Evolutionary conservation across 2,329 filamentous ascomycete species (phyloP), one percentile per base, ranked within the genome.

Genomic region (Thelonectria blattea): DNA sequence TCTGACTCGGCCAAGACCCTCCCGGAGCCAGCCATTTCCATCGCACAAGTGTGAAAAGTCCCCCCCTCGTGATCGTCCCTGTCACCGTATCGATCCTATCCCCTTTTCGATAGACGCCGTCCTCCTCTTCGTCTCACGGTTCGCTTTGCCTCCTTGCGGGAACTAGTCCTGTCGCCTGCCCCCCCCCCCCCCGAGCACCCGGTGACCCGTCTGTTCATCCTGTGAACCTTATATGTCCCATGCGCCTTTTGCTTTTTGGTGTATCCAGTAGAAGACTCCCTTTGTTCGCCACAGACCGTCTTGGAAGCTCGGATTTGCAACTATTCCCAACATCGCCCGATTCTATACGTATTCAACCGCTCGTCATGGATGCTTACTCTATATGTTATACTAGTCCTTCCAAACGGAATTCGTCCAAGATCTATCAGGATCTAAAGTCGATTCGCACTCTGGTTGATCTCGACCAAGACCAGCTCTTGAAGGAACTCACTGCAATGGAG

Each of bases 321-420:
- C 45, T 47, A 53, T 58, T 30, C 50, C 37, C 47, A 49, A 45
- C 18, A 43, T 18, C 43, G n/a, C 18, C 30, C 18, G n/a, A 8
- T 39, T 43, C 46, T 42, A 37, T 55, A 54, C 58, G 45, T 34
- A 18, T 30, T 49, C 48, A 17, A 43, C 18, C 59, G 37, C 39
- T 41, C 32, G 60, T 27, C 39, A 84, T 85, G 82, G 82, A 84
- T 74, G 80, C 81, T 80, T 81, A 83, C 74, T 79, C 80, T 27
- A 77, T 83, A 68, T 83, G 78, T 39, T 79, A 74, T 68, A 80
- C 77, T 65, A 83, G 79, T 69, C 71, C 78, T 30, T 72, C 78
- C 17, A 74, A 72, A 51, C 77, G 79, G 64, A 73, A 72, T 56
- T 75, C 78, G 24, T 84, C 82, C 46, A 79, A 75, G 53, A 80